These are phyloP conservation scores for Diutina catenulata DNA, from an alignment of 1,139 yeast species.

Conservation along the genomic window DNA sequence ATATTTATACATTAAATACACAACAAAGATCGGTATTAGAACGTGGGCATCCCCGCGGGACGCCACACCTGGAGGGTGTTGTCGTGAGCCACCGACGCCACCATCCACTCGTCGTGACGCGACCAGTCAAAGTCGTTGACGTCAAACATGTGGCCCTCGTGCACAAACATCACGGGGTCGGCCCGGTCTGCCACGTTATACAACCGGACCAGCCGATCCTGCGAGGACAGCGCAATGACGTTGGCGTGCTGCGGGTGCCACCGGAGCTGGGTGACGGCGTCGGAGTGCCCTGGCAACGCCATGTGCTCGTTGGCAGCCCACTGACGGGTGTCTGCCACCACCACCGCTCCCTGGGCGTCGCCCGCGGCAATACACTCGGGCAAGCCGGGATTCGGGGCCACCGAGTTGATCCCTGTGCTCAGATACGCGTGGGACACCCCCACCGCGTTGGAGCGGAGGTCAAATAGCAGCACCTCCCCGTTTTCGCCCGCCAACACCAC, in stretches of 20 bases:
- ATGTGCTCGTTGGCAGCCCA: background rate
- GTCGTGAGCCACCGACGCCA: slow-evolving; percentile 81
- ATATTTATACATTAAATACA: slow-evolving; percentile 5
- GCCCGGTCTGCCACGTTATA: slow-evolving; percentile 47
- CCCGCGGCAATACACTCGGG: slow-evolving; percentile 3
- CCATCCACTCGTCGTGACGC: slow-evolving; percentile 61
- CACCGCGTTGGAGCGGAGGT: background rate
- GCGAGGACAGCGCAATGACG: slow-evolving; percentile 62
- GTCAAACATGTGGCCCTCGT: slow-evolving; percentile 85
- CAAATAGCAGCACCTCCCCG: background rate
- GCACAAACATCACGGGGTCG: slow-evolving; percentile 45
- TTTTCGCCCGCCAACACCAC: background rate
- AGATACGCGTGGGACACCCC: background rate
- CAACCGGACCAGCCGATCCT: slow-evolving; percentile 57
- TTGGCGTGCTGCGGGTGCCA: slow-evolving; percentile 65
- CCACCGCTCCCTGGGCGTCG: background rate
- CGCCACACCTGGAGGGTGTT: slow-evolving; percentile 79
- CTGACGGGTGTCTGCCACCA: background rate
- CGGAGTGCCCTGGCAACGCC: too few relatives aligned
- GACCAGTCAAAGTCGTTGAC: slow-evolving; percentile 88
- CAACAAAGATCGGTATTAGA: background rate
- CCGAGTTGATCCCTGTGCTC: background rate
- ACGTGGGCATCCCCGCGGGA: background rate
- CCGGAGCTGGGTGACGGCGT: slow-evolving; percentile 54
- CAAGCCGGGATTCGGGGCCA: background rate